Percentiles rank a stretch among this genome's conserved stretches.
These are phyloP conservation scores for Tulasnella sp. DNA, from an alignment of 768 basidiomycete species.

Conservation along the genomic window DNA sequence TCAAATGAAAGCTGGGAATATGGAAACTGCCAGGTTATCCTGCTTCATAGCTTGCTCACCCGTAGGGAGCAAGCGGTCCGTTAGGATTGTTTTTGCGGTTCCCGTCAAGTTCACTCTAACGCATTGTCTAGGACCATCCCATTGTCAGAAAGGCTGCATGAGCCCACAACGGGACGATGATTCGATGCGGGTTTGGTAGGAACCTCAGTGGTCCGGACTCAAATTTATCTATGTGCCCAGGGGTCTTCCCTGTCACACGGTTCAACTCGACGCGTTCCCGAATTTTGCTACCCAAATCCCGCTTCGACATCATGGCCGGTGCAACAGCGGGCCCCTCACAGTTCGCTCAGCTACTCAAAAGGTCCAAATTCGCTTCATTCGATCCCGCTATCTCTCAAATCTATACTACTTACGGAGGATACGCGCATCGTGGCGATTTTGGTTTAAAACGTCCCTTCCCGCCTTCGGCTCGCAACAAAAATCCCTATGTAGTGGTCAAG, in stretches of 20 bases:
- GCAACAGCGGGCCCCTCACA: conserved; percentile 44
- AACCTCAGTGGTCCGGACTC: background rate
- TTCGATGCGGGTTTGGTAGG: conserved; percentile 18
- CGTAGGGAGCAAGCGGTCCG: conserved; percentile 20
- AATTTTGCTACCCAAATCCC: background rate
- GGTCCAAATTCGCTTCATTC: conserved; percentile 73
- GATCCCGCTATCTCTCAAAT: conserved; percentile 71
- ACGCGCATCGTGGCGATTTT: conserved; percentile 72
- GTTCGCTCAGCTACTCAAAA: conserved; percentile 68
- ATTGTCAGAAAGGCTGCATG: background rate
- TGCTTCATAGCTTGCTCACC: conserved; percentile 22
- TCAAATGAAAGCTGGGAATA: conserved; percentile 2
- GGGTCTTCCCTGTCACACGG: background rate
- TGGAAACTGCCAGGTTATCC: conserved; percentile 24
- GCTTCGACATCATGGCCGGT: conserved; percentile 16
- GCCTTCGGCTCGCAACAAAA: conserved; percentile 43
- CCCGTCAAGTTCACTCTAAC: conserved; percentile 10
- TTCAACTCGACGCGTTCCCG: background rate
- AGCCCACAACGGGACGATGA: conserved; percentile 17
- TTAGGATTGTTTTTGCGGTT: conserved; percentile 22
- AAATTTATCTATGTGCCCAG: background rate
- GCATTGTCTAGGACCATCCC: conserved; percentile 22
- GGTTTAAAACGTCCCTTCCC: conserved; percentile 78
- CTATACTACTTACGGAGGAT: conserved; percentile 60
- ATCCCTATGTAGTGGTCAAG: conserved; percentile 57